Base-by-base conservation (phyloP, 441 rosid genomes). In the Gossypium lobatum region DNA sequence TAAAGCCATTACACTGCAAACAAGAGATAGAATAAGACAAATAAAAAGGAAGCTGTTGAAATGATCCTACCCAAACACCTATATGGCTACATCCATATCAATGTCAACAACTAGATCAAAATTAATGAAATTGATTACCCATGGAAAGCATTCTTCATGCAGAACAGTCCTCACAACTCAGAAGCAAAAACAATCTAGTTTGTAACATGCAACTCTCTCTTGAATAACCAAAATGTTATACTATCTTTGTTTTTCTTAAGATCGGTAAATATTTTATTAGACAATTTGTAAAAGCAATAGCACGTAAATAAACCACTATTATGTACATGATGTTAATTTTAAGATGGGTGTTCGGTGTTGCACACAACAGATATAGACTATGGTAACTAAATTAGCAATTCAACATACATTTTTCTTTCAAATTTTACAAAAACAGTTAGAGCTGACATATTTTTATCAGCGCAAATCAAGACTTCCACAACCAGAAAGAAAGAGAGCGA, bases 1-100 rank as follows among this genome's bases (percentile, higher is more conserved):
- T 76, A 80, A 94, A 96, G 80, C 84, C 75, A 78, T 96, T 96
- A 28, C 70, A 80, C 99, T 96, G 97, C 87, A 81, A 74, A 76
- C 31, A 79, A 82, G 77, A 46, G 74, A 75, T 83, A 74, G 60
- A 73, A 76, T 79, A 70, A 80, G 81, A 69, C 31, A 64, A 3
- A 76, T 3, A 37, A 7, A 58, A 58, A 71, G 14, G 34, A 20
- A 67, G 60, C 37, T 23, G 42, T 37, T 55, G 42, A 18, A 14
- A 42, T 39, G 26, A 54, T 53, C 34, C 48, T 39, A 21, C 1
- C 34, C 63, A 65, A 71, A 72, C 6, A 68, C 61, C 55, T 54
- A 62, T 28, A 61, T 61, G 65, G 65, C 45, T 28, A 61, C 31
- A 67, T 68, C n/a, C 65, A 72, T 42, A 52, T 6, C 46, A 28